phyloP scores from a whole-genome alignment of 2,329 filamentous ascomycete genomes.

The Polytolypa hystricis region DNA sequence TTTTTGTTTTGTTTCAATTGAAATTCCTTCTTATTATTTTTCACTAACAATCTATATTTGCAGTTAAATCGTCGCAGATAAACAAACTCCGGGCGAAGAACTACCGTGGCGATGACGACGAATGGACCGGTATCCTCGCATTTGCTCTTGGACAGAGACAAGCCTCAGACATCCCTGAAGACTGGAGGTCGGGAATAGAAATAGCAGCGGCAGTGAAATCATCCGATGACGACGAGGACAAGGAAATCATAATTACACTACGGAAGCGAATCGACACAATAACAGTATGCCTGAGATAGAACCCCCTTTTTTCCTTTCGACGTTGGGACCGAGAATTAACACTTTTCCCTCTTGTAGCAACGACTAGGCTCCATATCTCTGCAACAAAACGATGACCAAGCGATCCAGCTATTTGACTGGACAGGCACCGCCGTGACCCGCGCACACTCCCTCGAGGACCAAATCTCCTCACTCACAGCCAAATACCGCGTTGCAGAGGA shows the following conservation, averaged over 20 bases:
- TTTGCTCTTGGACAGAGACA: conserved; percentile 24
- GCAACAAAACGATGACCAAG: conserved; percentile 41
- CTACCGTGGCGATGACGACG: conserved; percentile 33
- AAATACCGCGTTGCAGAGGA: conserved; percentile 36
- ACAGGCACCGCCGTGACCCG: conserved; percentile 36
- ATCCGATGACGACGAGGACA: conserved; percentile 17
- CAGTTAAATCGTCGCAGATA: conserved; percentile 29
- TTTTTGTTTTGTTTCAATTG: too few species aligned
- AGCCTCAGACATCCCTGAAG: conserved; percentile 9
- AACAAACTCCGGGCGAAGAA: conserved; percentile 31
- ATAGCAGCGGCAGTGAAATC: conserved; percentile 17
- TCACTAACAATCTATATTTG: background rate
- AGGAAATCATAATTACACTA: conserved; percentile 30
- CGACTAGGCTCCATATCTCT: conserved; percentile 44
- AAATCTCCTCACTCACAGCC: conserved; percentile 31
- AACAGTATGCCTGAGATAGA: conserved; percentile 24
- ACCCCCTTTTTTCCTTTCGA: background rate
- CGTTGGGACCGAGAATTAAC: conserved; percentile 3
- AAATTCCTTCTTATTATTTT: background rate
- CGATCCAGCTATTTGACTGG: conserved; percentile 49
- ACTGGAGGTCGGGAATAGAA: conserved; percentile 21
- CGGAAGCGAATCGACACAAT: conserved; percentile 40
- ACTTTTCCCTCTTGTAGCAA: conserved; percentile 28
- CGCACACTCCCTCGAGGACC: conserved; percentile 31
- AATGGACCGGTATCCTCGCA: conserved; percentile 29